Evolutionary conservation across 2,329 filamentous ascomycete species (phyloP).

Genomic region (Fusarium guadeloupense): DNA sequence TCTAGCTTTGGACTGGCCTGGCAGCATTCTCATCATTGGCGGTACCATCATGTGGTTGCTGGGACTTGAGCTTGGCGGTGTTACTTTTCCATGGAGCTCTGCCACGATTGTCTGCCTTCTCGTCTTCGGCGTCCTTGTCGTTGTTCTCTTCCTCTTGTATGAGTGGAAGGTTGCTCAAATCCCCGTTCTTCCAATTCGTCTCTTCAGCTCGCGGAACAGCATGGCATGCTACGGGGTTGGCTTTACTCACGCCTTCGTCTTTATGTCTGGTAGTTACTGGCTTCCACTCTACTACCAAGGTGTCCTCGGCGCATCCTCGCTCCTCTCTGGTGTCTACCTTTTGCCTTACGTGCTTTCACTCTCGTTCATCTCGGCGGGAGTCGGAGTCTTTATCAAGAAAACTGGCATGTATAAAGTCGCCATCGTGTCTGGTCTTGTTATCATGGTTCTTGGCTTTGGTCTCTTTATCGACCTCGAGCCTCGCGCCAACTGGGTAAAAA

Average conservation of each 20-base stretch:
- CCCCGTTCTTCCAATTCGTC: slow-evolving; percentile 77
- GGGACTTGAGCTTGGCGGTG: slow-evolving; percentile 85
- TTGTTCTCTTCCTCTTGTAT: slow-evolving; percentile 73
- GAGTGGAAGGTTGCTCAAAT: slow-evolving; percentile 79
- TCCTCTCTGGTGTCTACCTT: slow-evolving; percentile 78
- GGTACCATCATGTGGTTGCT: slow-evolving; percentile 88
- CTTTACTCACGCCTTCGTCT: slow-evolving; percentile 79
- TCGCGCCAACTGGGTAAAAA: slow-evolving; percentile 62
- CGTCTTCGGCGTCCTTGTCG: slow-evolving; percentile 72
- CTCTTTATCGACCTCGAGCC: slow-evolving; percentile 70
- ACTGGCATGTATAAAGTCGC: slow-evolving; percentile 71
- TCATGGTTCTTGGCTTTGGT: slow-evolving; percentile 73
- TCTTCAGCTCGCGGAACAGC: slow-evolving; percentile 75
- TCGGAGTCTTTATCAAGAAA: slow-evolving; percentile 67
- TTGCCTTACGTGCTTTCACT: slow-evolving; percentile 75
- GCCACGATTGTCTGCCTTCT: slow-evolving; percentile 80
- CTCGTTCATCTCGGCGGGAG: slow-evolving; percentile 67
- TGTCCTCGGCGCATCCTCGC: slow-evolving; percentile 72
- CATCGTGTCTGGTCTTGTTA: slow-evolving; percentile 66
- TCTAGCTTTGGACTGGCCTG: slow-evolving; percentile 68
- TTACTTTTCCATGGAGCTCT: slow-evolving; percentile 78
- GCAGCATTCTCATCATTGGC: slow-evolving; percentile 70
- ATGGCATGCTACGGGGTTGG: slow-evolving; percentile 71
- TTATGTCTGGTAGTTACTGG: slow-evolving; percentile 82
- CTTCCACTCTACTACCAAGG: slow-evolving; percentile 87